phyloP scores from a whole-genome alignment of 495 filamentous ascomycete species.

The Penicillium antarcticum region DNA sequence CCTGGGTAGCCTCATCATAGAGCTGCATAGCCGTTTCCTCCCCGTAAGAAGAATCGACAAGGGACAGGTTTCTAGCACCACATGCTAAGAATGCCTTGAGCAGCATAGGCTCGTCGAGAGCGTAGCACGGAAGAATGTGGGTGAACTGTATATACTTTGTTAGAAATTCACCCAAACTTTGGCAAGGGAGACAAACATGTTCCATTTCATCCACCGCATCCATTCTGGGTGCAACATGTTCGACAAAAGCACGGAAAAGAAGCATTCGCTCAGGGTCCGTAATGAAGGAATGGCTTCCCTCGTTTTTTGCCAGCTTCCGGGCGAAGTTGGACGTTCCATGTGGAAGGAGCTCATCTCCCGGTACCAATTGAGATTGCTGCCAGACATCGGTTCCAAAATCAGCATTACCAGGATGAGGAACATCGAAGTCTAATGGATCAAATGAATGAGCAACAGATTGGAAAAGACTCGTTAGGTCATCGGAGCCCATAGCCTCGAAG shows the following conservation, averaged over 20 bases:
- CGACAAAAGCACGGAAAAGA: slow-evolving; percentile 87
- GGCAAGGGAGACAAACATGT: slow-evolving; percentile 53
- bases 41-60: slow-evolving; percentile 65
- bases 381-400: slow-evolving; percentile 21
- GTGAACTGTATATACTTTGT: slow-evolving; percentile 63
- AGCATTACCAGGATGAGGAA: slow-evolving; percentile 9
- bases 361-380: slow-evolving; percentile 22
- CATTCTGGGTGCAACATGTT: slow-evolving; percentile 93
- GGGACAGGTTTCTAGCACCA: slow-evolving; percentile 74
- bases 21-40: slow-evolving; percentile 78
- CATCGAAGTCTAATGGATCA: slow-evolving; percentile 17
- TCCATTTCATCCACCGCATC: slow-evolving; percentile 84
- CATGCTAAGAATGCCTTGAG: slow-evolving; percentile 88
- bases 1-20: slow-evolving; percentile 76
- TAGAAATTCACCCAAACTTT: slow-evolving; percentile 4
- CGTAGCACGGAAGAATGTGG: slow-evolving; percentile 73
- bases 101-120: slow-evolving; percentile 83
- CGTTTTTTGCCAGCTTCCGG: slow-evolving; percentile 24
- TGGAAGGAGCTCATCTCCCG: slow-evolving; percentile 26
- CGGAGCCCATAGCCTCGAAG: slow-evolving; percentile 25
- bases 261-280: slow-evolving; percentile 71
- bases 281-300: slow-evolving; percentile 52
- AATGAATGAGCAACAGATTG: slow-evolving; percentile 28
- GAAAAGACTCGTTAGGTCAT: slow-evolving; percentile 22
- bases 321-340: slow-evolving; percentile 26